Base-by-base conservation (phyloP, 108 stramenopile genomes). In the Nannochloropsis gaditana region DNA sequence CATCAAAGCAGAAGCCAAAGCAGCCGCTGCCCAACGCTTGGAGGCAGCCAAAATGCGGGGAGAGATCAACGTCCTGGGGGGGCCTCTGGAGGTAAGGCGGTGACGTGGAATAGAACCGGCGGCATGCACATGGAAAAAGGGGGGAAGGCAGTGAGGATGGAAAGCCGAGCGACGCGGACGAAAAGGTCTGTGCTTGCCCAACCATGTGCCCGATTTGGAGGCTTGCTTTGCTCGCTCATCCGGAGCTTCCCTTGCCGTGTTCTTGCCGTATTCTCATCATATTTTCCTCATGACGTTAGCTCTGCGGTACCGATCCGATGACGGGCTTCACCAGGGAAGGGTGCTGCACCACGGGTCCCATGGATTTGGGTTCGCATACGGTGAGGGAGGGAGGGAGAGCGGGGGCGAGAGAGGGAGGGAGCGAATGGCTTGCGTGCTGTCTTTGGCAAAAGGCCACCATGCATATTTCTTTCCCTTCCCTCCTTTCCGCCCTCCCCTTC, bases 271-370 rank as follows among this genome's bases (percentile, higher is more conserved):
- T 31, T 31, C 31, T 31, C 31, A 31, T 31, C 31, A 31, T 31
- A 31, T 31, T 31, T 1, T 31, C 31, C 0, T 31, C 31, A 31
- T 31, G 31, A 0, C 31, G 31, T 31, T 31, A 50, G 47, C 47
- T 50, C 47, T 50, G 47, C 47, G 47, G 47, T 15, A 50, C 47
- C 15, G 47, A 50, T 50, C 47, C 47, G 11, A 50, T 50, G 84
- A 95, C 94, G 41, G 95, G 95, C 10, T 95, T 94, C 87, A 94
- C 93, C 81, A 92, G 95, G 4, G 93, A 93, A 90, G 95, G 95
- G 41, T 94, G 87, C 83, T 95, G 95, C 86, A 91, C 91, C 21
- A 95, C 95, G 0, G 93, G 95, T 3, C 89, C 90, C 0, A 86
- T 89, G 84, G 95, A 95, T 79, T 41, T 92, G 43, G 95, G 95